phyloP scores from a whole-genome alignment of 2,329 filamentous ascomycete genomes.

The Trichoderma endophyticum region DNA sequence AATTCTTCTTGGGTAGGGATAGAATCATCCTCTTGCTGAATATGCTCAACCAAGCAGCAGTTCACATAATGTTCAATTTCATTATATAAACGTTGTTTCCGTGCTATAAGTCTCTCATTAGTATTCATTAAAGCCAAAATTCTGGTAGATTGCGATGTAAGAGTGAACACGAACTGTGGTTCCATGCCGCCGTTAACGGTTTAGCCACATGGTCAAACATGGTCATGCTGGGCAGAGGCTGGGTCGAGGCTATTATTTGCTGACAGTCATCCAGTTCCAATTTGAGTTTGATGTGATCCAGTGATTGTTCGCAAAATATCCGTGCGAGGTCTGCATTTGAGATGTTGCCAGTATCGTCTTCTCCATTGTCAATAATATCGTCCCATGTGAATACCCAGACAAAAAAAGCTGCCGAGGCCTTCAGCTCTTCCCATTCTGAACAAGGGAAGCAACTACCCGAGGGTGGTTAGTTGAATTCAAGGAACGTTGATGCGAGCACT shows the following conservation, averaged over 20 bases:
- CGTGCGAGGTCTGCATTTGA: neutral
- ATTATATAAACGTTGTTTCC: neutral
- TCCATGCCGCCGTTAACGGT: neutral
- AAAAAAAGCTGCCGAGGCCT: neutral
- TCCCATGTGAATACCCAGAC: constrained; percentile 13
- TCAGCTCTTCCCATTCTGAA: neutral
- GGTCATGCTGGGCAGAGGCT: neutral
- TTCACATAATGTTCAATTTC: constrained; percentile 7
- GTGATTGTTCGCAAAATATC: neutral
- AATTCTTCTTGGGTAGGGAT: neutral
- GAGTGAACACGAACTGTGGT: neutral
- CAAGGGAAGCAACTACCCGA: neutral
- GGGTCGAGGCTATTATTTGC: too few species aligned
- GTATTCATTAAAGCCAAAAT: neutral
- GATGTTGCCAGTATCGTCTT: neutral
- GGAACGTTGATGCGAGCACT: neutral
- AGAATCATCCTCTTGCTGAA: neutral
- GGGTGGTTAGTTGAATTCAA: neutral
- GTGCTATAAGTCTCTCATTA: neutral
- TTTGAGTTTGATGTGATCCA: neutral
- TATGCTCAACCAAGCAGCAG: neutral
- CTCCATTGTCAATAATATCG: constrained; percentile 4
- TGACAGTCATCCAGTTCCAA: neutral
- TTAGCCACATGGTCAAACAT: neutral
- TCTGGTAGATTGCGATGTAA: too few species aligned